These are phyloP conservation scores for Microascus cirrosus DNA, from an alignment of 2,329 filamentous ascomycete species.

Conservation along the genomic window DNA sequence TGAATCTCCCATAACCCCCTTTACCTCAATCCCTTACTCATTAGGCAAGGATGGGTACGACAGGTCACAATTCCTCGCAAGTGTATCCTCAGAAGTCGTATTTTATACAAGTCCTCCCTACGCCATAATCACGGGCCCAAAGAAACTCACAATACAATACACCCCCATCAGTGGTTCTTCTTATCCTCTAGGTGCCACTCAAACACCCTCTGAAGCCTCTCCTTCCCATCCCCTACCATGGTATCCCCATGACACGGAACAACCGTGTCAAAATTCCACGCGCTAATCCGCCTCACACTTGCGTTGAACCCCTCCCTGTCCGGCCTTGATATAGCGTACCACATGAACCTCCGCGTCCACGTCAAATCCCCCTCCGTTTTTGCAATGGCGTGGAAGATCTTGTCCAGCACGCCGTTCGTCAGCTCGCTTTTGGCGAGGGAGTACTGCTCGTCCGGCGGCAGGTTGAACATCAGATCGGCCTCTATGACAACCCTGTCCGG, in stretches of 20 bases:
- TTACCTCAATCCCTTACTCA: too few relatives aligned
- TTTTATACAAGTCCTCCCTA: not conserved
- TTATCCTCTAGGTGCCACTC: conserved; percentile 58
- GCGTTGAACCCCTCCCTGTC: conserved; percentile 60
- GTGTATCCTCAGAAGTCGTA: not conserved
- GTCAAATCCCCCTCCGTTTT: conserved; percentile 53
- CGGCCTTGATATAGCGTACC: conserved; percentile 52
- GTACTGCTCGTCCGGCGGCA: conserved; percentile 82
- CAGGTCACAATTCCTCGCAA: not conserved
- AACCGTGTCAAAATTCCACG: conserved; percentile 77
- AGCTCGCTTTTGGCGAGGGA: conserved; percentile 38
- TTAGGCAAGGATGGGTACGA: too few relatives aligned
- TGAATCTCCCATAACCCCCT: not conserved
- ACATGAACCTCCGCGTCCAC: conserved; percentile 70
- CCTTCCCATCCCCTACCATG: conserved; percentile 63
- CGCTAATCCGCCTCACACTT: conserved; percentile 56
- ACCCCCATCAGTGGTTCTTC: not conserved
- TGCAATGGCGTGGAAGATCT: conserved; percentile 41
- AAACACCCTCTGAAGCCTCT: conserved; percentile 66
- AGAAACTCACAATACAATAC: not conserved
- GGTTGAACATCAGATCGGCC: conserved; percentile 86
- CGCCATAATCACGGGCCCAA: not conserved
- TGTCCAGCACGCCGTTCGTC: conserved; percentile 23
- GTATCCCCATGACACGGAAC: conserved; percentile 92
- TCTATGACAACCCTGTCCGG: conserved; percentile 71